Evolutionary conservation across 2,329 filamentous ascomycete genomes (phyloP), one percentile per base, ranked within the genome.

Genomic region (Hymenoscyphus scutula): DNA sequence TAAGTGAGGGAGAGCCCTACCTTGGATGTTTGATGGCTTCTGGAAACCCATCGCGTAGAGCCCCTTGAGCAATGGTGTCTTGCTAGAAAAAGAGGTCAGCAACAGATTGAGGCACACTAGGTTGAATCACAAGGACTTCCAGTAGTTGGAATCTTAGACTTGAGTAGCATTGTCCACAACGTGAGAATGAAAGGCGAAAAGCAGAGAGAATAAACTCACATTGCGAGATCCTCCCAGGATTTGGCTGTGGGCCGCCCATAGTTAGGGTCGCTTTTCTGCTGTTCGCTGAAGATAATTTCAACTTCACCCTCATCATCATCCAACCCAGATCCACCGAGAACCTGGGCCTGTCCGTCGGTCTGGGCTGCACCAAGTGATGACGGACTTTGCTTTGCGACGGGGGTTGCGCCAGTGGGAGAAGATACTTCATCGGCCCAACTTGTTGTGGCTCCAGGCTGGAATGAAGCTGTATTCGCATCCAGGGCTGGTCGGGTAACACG

Each of bases 11-110:
- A 99, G 84, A 1, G 95, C 95, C 70, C 89, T 91, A 77, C 97
- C 95, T 80, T 99, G 95, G 68, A 99, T 96, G 80, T 99, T 99
- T 62, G 95, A 98, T 0, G 95, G 95, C 77, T 96, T 96, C 73
- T 88, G 84, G 81, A 97, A 98, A 78, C 90, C 90, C 84, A 98
- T 90, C 60, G 85, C 81, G 55, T 87, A 81, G 34, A 97, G 83
- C 56, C 92, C 92, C 68, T 91, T 51, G 86, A 60, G 93, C 84
- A 67, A 98, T 89, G 4, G 45, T 25, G n/a, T 1, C 19, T 51
- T 11, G 11, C 45, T 51, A 27, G n/a, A 23, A 48, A 8, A 23
- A 25, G 8, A 23, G 41, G 41, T 48, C n/a, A 48, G 41, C 10
- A 48, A 1, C 23, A 23, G 41, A 1, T 51, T 85, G 80, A 25